Evolutionary conservation across 176 grass and related monocot genomes (phyloP), one percentile per base, ranked within the genome.

Genomic region (Saccharum officinarum): DNA sequence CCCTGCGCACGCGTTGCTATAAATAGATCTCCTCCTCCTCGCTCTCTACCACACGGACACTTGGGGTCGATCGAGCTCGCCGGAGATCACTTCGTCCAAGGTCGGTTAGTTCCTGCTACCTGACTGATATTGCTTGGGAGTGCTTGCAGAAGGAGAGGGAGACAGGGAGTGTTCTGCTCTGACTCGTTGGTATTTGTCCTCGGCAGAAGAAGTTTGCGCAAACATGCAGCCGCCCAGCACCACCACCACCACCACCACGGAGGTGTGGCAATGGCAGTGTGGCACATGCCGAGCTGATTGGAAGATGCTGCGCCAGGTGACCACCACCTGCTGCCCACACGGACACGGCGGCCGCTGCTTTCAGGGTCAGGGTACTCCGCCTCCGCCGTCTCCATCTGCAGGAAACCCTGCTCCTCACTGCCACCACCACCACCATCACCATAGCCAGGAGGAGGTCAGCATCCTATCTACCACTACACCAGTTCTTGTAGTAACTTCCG

Each of bases 191-290:
- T 38, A 11, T 62, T 42, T 61, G 2, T 33, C 23, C 55, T 28
- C 60, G 57, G 4, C 59, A 63, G 13, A 79, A 41, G 13, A 23
- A 60, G 22, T 31, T 22, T 28, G 15, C 2, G 40, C 26, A 15
- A 10, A 25, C 28, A 80, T 80, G 78, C 17, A 50, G 17, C 44
- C 6, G 15, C 15, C 47, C 47, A 50, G 14, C 25, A 6, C 33
- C 33, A 33, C 3, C 33, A 33, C 33, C 10, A 25, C 10, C 13
- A 50, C 13, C 5, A 80, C 62, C 7, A 80, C 63, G 42, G 78
- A 80, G 78, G 37, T 67, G 17, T 80, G 78, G 78, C 78, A 52
- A 30, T 80, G 78, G 78, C 78, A 49, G 71, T 74, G 71, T 45
- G 7, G 42, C 25, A 46, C 45, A 0, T 80, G 78, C 17, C 42